Percentiles rank a stretch among this genome's conserved stretches.
These are phyloP conservation scores for Cucurbitaria berberidis DNA, from an alignment of 2,329 filamentous ascomycete genomes.

Conservation along the genomic window DNA sequence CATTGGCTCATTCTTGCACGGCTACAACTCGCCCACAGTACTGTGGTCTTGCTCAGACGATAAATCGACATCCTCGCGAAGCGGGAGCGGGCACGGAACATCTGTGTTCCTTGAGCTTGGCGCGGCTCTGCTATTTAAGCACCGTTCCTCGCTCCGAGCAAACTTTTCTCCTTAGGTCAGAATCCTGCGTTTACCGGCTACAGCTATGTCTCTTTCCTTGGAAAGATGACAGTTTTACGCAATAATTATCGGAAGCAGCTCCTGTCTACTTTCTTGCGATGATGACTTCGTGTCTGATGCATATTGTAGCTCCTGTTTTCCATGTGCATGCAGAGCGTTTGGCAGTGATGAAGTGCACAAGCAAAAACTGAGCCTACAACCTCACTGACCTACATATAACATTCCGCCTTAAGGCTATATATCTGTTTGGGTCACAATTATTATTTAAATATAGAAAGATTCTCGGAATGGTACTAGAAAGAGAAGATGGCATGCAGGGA, in stretches of 20 bases:
- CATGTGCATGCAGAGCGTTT: constrained; percentile 7
- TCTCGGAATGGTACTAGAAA: constrained; percentile 6
- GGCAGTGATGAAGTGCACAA: constrained; percentile 15
- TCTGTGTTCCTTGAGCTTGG: constrained; percentile 4
- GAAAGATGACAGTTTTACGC: constrained; percentile 12
- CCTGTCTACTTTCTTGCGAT: constrained; percentile 14
- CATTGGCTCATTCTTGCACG: neutral
- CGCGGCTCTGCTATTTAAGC: constrained; percentile 4
- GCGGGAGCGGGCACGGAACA: neutral
- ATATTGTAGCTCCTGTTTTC: constrained; percentile 11
- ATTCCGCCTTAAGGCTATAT: constrained; percentile 2
- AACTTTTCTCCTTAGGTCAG: constrained; percentile 6
- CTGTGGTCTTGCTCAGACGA: constrained; percentile 1
- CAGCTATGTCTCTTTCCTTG: constrained; percentile 13
- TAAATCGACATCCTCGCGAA: constrained; percentile 1
- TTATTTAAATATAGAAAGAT: neutral
- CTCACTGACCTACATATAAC: constrained; percentile 6
- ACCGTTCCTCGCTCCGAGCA: constrained; percentile 6
- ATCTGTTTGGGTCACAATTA: neutral
- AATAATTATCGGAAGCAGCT: constrained; percentile 9
- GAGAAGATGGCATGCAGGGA: constrained; percentile 9
- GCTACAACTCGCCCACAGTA: neutral
- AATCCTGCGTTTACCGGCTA: constrained; percentile 8
- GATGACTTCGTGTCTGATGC: constrained; percentile 16
- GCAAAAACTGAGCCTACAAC: constrained; percentile 13